phyloP scores from a whole-genome alignment of 306 rosid genomes.

The Inga oerstediana region DNA sequence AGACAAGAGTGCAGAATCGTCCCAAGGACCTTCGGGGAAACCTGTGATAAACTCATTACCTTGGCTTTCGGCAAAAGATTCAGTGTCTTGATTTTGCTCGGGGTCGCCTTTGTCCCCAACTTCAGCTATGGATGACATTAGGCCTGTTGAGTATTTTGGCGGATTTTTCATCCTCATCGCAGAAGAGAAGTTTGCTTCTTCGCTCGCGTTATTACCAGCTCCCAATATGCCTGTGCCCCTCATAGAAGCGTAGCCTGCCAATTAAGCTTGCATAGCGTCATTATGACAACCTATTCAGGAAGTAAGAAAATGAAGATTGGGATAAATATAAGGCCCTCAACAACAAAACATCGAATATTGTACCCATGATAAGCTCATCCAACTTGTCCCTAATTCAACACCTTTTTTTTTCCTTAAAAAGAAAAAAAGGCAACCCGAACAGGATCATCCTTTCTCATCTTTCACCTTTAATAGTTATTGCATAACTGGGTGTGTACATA shows the following conservation, averaged over 20 bases:
- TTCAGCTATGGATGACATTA: conserved; percentile 65
- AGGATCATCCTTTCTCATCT: background rate
- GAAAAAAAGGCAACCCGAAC: background rate
- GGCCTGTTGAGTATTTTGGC: conserved; percentile 47
- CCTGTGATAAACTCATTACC: conserved; percentile 48
- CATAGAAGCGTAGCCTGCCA: conserved; percentile 67
- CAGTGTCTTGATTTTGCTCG: conserved; percentile 42
- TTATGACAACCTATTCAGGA: conserved; percentile 22
- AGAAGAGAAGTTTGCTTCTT: conserved; percentile 64
- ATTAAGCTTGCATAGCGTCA: conserved; percentile 48
- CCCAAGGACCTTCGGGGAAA: conserved; percentile 74
- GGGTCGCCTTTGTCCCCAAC: conserved; percentile 46
- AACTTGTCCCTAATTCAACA: background rate
- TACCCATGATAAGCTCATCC: conserved; percentile 28
- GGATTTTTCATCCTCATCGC: conserved; percentile 53
- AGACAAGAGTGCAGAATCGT: conserved; percentile 61
- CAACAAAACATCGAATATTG: conserved; percentile 6
- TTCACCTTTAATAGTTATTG: background rate
- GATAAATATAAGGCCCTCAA: conserved; percentile 28
- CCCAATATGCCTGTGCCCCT: conserved; percentile 62
- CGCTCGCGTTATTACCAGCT: conserved; percentile 42
- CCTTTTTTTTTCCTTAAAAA: background rate
- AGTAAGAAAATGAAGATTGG: conserved; percentile 28
- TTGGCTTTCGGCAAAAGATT: conserved; percentile 56
- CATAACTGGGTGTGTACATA: background rate